Base-by-base conservation (phyloP, 2,329 filamentous ascomycete genomes). In the Fusarium temperatum region DNA sequence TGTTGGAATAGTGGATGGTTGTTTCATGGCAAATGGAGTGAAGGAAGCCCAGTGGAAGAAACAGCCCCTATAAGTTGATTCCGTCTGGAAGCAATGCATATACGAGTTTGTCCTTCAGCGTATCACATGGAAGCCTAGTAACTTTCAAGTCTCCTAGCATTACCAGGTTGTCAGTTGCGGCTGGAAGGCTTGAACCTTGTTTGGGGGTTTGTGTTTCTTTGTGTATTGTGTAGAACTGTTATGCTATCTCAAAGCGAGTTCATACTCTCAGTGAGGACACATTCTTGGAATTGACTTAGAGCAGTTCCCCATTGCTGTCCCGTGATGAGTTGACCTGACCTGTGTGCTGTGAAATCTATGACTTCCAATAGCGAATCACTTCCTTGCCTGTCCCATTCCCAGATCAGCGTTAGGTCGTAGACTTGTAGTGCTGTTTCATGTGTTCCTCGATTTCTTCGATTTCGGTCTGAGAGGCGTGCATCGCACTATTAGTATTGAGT, bases 361-460 rank as follows among this genome's bases (percentile, higher is more conserved):
- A 1, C 20, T 30, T n/a, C 7, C 1, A 1, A 30, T 30, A 17
- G 14, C 7, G 45, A 17, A 8, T n/a, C 28, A 12, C 20, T n/a
- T 14, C 26, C 20, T 17, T 30, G 20, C 2, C 20, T 20, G 9
- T 11, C 28, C 28, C 20, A 3, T 17, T 30, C 4, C 4, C 26
- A 48, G 26, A 30, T n/a, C 28, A 17, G 10, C 5, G 14, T 22
- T 12, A 50, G 18, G 3, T 17, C 14, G 20, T 50, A n/a, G 20
- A 28, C 47, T 50, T 50, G 20, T 50, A 30, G 28, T 50, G 28
- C 17, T n/a, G 47, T 30, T 50, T 50, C 47, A 50, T 17, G 28
- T 30, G 22, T n/a, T 50, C 20, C 10, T 50, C 4, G 28, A 30
- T 50, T 30, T 50, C 28, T 30, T 50, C 7, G 28, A 50, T 22